phyloP scores from a whole-genome alignment of 2,329 filamentous ascomycete species.

The Microsporum audouinii region DNA sequence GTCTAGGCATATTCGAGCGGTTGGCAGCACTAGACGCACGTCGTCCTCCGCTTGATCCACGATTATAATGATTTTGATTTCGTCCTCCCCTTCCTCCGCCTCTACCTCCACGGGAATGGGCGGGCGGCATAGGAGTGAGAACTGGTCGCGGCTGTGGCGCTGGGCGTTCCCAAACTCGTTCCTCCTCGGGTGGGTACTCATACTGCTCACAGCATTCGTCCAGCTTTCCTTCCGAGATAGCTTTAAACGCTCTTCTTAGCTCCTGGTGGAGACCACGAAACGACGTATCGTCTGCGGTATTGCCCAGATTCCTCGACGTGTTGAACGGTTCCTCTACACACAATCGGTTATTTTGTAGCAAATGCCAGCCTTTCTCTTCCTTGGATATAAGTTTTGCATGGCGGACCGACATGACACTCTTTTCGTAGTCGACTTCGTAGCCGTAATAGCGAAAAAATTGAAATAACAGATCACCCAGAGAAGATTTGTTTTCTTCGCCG shows the following conservation, averaged over 20 bases:
- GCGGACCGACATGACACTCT: constrained; percentile 71
- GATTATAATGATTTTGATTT: constrained; percentile 38
- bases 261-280: constrained; percentile 86
- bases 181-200: constrained; percentile 74
- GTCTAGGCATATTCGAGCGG: constrained; percentile 29
- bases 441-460: constrained; percentile 93
- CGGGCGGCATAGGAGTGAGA: constrained; percentile 33
- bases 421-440: constrained; percentile 84
- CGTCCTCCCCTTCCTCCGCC: constrained; percentile 41
- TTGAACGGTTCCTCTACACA: constrained; percentile 98
- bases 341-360: constrained; percentile 66
- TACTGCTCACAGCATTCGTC: constrained; percentile 78
- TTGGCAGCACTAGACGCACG: constrained; percentile 48
- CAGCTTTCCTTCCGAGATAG: constrained; percentile 67
- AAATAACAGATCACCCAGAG: constrained; percentile 76
- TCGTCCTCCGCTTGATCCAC: constrained; percentile 36
- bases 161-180: constrained; percentile 45
- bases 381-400: constrained; percentile 69
- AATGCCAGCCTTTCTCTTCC: constrained; percentile 78
- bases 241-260: constrained; percentile 73
- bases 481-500: constrained; percentile 69
- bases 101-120: constrained; percentile 38
- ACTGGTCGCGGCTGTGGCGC: constrained; percentile 46
- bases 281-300: constrained; percentile 90
- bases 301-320: constrained; percentile 74